Conservation (phyloP, 2,329 filamentous ascomycete genomes). For the Hypoxylon sp. region DNA sequence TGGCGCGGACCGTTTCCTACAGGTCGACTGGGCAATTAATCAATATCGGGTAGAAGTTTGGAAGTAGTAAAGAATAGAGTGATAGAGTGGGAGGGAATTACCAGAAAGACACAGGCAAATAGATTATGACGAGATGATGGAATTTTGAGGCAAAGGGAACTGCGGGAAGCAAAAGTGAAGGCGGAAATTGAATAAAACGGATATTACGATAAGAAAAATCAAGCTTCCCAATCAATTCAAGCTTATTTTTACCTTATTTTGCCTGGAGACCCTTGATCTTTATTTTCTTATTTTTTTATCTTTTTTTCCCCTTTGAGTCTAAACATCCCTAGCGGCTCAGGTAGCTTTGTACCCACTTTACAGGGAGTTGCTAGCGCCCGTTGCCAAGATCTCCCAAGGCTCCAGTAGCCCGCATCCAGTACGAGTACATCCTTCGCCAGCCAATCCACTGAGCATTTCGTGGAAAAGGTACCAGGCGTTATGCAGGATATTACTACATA, state of each 20-base stretch:
- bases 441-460: constrained; percentile 18
- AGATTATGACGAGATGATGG: constrained; percentile 41
- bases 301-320: constrained; percentile 22
- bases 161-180: constrained; percentile 30
- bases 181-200: constrained; percentile 22
- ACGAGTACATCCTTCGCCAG: constrained; percentile 25
- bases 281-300: constrained; percentile 14
- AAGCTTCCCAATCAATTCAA: constrained; percentile 45
- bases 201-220: constrained; percentile 41
- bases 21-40: constrained; percentile 35
- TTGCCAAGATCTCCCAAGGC: constrained; percentile 35
- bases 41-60: constrained; percentile 22
- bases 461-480: constrained; percentile 19
- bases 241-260: constrained; percentile 44
- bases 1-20: constrained; percentile 20
- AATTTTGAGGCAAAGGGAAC: constrained; percentile 39
- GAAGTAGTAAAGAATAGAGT: constrained; percentile 20
- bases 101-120: constrained; percentile 26
- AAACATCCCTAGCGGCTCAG: constrained; percentile 26
- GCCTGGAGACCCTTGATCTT: constrained; percentile 8
- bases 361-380: constrained; percentile 37
- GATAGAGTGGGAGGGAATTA: constrained; percentile 20
- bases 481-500: constrained; percentile 5
- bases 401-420: constrained; percentile 31
- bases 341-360: constrained; percentile 29